Percentiles rank a stretch among this genome's conserved stretches.
These are phyloP conservation scores for Carex littledalei DNA, from an alignment of 176 grass and related monocot species.

Conservation along the genomic window DNA sequence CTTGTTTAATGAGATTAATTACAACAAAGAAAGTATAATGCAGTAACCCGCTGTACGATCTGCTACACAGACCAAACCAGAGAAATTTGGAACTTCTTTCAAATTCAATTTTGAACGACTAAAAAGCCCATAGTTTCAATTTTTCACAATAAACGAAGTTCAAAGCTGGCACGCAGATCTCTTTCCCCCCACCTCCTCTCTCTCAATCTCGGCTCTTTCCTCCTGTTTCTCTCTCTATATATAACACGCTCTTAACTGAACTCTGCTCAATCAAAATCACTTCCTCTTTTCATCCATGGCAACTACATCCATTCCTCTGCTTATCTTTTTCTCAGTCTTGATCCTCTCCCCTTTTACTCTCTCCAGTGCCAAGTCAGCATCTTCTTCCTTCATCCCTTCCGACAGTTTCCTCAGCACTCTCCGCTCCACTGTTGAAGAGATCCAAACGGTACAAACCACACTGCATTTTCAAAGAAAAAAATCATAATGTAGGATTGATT, in stretches of 20 bases:
- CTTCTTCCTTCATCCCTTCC: constrained; percentile 17
- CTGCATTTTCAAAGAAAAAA: not conserved
- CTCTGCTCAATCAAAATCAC: not conserved
- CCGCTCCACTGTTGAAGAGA: constrained; percentile 39
- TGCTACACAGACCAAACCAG: not conserved
- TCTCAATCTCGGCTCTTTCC: not conserved
- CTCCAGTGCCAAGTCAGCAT: not conserved
- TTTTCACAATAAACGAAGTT: not conserved
- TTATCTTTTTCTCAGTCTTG: constrained; percentile 6
- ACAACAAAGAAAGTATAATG: not conserved
- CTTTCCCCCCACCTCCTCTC: no score
- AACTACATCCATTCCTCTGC: not conserved
- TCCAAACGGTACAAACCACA: constrained; percentile 25
- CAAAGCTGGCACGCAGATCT: constrained; percentile 7
- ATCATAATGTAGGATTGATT: not conserved
- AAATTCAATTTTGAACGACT: not conserved
- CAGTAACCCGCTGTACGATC: not conserved
- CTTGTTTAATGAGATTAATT: no score
- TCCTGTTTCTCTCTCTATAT: not conserved
- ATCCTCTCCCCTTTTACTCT: not conserved
- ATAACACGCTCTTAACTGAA: constrained; percentile 1
- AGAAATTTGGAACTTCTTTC: not conserved
- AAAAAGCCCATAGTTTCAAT: not conserved
- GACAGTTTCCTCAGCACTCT: constrained; percentile 32
- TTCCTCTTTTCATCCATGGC: no score